Evolutionary conservation across 2,329 filamentous ascomycete species (phyloP).

Genomic region (Alternaria atra): DNA sequence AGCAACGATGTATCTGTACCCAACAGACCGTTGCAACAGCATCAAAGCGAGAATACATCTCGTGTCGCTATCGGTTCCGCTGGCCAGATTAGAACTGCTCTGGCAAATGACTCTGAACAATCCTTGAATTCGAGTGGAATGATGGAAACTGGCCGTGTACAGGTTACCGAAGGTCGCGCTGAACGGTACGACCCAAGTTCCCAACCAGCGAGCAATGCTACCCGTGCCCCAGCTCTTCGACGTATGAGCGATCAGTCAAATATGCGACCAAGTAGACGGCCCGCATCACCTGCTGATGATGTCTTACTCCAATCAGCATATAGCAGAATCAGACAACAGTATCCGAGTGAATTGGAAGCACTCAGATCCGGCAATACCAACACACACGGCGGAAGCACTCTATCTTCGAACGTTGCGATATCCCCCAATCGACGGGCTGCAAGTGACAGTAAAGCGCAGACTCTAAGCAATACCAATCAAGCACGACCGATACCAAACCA

Average conservation of each 20-base stretch:
- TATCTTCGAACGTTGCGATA: not conserved
- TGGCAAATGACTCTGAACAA: not conserved
- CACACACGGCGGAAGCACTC: not conserved
- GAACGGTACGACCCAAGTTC: not conserved
- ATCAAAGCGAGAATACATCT: not conserved
- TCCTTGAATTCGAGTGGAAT: not conserved
- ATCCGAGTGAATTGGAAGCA: not conserved
- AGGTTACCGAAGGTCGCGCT: not conserved
- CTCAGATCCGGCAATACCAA: not conserved
- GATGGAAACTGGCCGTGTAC: not conserved
- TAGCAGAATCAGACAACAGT: not conserved
- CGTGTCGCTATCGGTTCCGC: not conserved
- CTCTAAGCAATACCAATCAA: not conserved
- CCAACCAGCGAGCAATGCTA: not conserved
- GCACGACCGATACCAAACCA: not conserved
- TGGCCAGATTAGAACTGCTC: not conserved
- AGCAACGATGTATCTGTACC: not conserved
- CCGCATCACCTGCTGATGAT: not conserved
- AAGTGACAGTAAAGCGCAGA: not conserved
- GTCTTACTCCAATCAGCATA: not conserved
- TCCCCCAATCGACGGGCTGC: not conserved
- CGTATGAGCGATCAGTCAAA: not conserved
- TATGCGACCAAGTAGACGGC: not conserved
- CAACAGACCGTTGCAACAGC: not conserved
- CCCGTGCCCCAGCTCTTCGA: not conserved